Base-by-base conservation (phyloP, 352 stramenopile genomes). In the Peronospora belbahrii region DNA sequence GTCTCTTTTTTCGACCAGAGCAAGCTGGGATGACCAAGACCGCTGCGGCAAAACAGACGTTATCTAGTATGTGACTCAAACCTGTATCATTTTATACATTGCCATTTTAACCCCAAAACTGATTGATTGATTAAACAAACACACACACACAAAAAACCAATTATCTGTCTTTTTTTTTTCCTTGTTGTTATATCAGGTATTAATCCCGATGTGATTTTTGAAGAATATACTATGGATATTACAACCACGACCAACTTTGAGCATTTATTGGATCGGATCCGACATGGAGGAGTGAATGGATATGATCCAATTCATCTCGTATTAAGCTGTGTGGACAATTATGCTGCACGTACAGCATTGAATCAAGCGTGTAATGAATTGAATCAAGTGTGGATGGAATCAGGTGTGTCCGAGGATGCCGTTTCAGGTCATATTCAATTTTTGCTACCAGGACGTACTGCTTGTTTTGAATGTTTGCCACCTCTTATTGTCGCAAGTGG, bases 271-370 rank as follows among this genome's bases (percentile, higher is more conserved):
- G 74, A 91, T 45, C 67, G 79, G 25, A 74, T 94, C 8, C 58
- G 69, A n/a, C 63, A 83, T 46, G 83, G 84, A 25, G 67, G 74
- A 11, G 53, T 93, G 6, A 67, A 87, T 31, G 66, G 61, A 19
- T 40, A 34, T 30, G 70, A 65, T 20, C 70, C 70, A 19, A 66
- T 95, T 22, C 78, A 94, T 50, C 46, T 95, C 13, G 83, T 95
- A 31, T 68, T 95, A 15, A 89, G 74, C 48, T 95, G 85, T 48
- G 85, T 95, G 27, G 85, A 95, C 72, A 95, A 95, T 56, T 95
- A 94, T 50, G 80, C 79, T 7, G 85, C 85, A 0, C 75, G 85
- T 8, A 92, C 83, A 45, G 70, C 83, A 10, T 69, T 95, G 36
- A 95, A 95, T 51, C 74, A 91, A 50, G 83, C 82, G 33, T 94